Evolutionary conservation across 2,329 filamentous ascomycete genomes (phyloP), one percentile per base, ranked within the genome.

Genomic region (Incumbomyces delicatus): DNA sequence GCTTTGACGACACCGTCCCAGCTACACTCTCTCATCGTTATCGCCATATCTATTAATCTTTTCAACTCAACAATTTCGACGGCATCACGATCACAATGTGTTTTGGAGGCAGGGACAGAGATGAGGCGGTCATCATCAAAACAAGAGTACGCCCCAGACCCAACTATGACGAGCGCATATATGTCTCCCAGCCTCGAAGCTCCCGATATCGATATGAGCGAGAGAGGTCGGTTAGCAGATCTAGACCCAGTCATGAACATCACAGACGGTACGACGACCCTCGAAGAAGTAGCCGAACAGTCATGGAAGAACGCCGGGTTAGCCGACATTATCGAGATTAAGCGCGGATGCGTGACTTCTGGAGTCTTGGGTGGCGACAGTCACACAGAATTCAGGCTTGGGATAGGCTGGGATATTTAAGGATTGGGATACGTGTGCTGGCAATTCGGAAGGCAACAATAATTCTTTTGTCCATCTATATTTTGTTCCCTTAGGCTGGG

Each of bases 61-160:
- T 27, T 27, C 22, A 27, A 5, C 8, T 8, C 4, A 27, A 8
- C 4, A 27, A 27, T 27, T 27, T 27, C 22, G 5, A 27, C 22
- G 5, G 8, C 22, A 27, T 8, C 22, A 8, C 4, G 22, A 27
- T 8, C 4, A 27, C 22, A 27, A 45, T 45, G 42, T 45, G 42
- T 34, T 45, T 45, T 34, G 42, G 42, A 8, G 30, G 22, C 41
- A 44, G 32, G 17, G 34, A 37, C 13, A 6, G 18, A 14, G 42
- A 45, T 31, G 42, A 45, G 34, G 34, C 42, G 14, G 34, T 45
- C 17, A 18, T 45, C 20, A 45, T 45, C 20, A 45, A 45, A 22
- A 37, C 33, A 18, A 20, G 42, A 16, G 34, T 45, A 35, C 33
- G 42, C 11, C 42, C 42, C 16, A 11, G 33, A 6, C n/a, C 42